Evolutionary conservation across 805 yeast species (phyloP).

Genomic region (Wickerhamomyces silvicola): DNA sequence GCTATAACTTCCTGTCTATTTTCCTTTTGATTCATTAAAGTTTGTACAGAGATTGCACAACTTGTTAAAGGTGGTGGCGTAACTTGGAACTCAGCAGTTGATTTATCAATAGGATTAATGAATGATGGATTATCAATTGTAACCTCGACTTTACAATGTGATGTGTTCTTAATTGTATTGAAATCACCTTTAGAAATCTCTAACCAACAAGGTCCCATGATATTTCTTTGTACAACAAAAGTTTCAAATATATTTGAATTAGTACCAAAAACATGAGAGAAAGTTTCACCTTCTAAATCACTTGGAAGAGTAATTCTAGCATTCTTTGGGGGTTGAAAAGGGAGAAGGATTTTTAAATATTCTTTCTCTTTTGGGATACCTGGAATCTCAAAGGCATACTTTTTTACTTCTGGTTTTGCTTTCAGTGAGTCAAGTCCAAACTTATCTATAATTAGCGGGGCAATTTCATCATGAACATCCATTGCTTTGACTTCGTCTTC

Average conservation of each 20-base stretch:
- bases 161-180: conserved; percentile 48
- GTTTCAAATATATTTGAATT: conserved; percentile 72
- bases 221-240: conserved; percentile 71
- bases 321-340: conserved; percentile 59
- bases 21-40: conserved; percentile 65
- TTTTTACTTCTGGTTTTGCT: conserved; percentile 65
- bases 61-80: conserved; percentile 65
- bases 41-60: conserved; percentile 72
- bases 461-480: conserved; percentile 75
- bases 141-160: conserved; percentile 80
- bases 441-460: conserved; percentile 55
- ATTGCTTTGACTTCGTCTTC: conserved; percentile 38
- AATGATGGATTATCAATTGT: conserved; percentile 42
- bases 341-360: conserved; percentile 72
- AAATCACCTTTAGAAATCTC: conserved; percentile 63
- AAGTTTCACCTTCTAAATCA: conserved; percentile 69
- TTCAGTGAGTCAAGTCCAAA: conserved; percentile 57
- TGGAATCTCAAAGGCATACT: conserved; percentile 84
- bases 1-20: conserved; percentile 86
- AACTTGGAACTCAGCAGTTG: conserved; percentile 28
- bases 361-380: conserved; percentile 75
- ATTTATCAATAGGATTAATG: conserved; percentile 41
- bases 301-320: conserved; percentile 45
- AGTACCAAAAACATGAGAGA: conserved; percentile 74
- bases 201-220: conserved; percentile 99